Conservation (phyloP, 75 land plant genomes). For the Selaginella moellendorffii region DNA sequence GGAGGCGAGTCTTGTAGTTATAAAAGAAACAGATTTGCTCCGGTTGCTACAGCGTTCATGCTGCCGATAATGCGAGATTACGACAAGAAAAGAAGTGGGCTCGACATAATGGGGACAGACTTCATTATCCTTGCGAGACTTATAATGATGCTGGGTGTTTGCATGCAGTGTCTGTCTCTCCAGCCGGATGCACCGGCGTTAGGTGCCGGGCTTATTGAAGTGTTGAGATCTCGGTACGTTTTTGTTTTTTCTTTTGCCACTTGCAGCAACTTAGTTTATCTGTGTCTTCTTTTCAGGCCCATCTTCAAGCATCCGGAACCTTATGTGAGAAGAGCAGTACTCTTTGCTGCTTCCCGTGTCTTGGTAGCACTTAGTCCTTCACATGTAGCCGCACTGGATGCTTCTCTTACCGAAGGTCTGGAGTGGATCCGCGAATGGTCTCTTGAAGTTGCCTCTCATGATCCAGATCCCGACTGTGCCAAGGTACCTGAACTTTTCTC, state of each 20-base stretch:
- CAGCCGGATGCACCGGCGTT: constrained; percentile 86
- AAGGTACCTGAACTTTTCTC: too few relatives aligned
- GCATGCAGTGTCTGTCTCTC: constrained; percentile 65
- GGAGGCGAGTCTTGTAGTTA: too few relatives aligned
- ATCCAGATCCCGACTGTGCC: constrained; percentile 64
- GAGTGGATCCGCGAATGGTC: constrained; percentile 91
- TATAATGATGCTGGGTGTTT: constrained; percentile 82
- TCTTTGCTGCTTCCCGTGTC: constrained; percentile 79
- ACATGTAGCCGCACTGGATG: constrained; percentile 46
- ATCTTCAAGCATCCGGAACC: constrained; percentile 62
- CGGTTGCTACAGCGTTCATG: constrained; percentile 88
- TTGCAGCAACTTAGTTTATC: not conserved
- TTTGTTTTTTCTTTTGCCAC: not conserved
- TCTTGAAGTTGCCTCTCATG: constrained; percentile 57
- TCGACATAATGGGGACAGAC: constrained; percentile 71
- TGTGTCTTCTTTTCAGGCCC: constrained; percentile 31
- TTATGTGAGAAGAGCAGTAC: constrained; percentile 70
- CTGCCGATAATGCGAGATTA: constrained; percentile 86
- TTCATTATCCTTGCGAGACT: constrained; percentile 79
- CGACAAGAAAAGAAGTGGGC: constrained; percentile 81
- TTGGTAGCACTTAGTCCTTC: constrained; percentile 77
- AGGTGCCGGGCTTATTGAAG: constrained; percentile 59
- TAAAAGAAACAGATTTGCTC: constrained; percentile 58
- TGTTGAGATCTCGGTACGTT: constrained; percentile 61
- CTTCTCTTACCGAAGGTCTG: constrained; percentile 43